These are phyloP conservation scores for Paulownia fortunei DNA, from an alignment of 257 asterid genomes.

Conservation along the genomic window DNA sequence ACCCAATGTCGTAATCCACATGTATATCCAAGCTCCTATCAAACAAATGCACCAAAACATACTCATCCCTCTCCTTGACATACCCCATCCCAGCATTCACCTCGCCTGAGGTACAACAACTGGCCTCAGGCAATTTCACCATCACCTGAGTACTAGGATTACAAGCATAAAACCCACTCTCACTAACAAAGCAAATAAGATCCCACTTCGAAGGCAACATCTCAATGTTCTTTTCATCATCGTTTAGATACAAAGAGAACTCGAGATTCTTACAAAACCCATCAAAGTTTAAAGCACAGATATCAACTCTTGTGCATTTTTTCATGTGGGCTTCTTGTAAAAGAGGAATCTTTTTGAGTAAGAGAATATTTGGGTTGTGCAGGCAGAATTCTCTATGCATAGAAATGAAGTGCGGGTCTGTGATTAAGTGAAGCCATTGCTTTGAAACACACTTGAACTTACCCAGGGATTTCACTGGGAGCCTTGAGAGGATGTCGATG, in stretches of 20 bases:
- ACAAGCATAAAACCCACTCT: slow-evolving; percentile 56
- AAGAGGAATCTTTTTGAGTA: slow-evolving; percentile 43
- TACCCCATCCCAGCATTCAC: slow-evolving; percentile 65
- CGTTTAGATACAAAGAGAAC: slow-evolving; percentile 41
- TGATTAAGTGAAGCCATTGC: slow-evolving; percentile 53
- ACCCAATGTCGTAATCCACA: slow-evolving; percentile 56
- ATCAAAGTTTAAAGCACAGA: slow-evolving; percentile 46
- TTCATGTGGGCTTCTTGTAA: slow-evolving; percentile 35
- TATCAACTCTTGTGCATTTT: slow-evolving; percentile 48
- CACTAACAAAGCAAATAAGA: slow-evolving; percentile 58
- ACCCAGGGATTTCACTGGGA: slow-evolving; percentile 54
- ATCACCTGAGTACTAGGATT: slow-evolving; percentile 57
- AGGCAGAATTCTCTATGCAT: slow-evolving; percentile 36
- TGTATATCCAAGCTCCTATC: slow-evolving; percentile 59
- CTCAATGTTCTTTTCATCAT: slow-evolving; percentile 45
- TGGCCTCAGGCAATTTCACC: slow-evolving; percentile 55
- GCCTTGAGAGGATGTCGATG: slow-evolving; percentile 49
- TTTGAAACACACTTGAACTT: slow-evolving; percentile 63
- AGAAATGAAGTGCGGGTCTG: slow-evolving; percentile 46
- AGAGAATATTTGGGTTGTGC: slow-evolving; percentile 43
- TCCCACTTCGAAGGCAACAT: slow-evolving; percentile 64
- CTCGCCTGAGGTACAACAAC: slow-evolving; percentile 58
- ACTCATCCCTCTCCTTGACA: slow-evolving; percentile 53
- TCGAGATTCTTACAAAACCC: slow-evolving; percentile 50
- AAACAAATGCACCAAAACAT: slow-evolving; percentile 60